phyloP scores from a whole-genome alignment of 2,329 filamentous ascomycete genomes.

The Ceratocystis eucalypticola region DNA sequence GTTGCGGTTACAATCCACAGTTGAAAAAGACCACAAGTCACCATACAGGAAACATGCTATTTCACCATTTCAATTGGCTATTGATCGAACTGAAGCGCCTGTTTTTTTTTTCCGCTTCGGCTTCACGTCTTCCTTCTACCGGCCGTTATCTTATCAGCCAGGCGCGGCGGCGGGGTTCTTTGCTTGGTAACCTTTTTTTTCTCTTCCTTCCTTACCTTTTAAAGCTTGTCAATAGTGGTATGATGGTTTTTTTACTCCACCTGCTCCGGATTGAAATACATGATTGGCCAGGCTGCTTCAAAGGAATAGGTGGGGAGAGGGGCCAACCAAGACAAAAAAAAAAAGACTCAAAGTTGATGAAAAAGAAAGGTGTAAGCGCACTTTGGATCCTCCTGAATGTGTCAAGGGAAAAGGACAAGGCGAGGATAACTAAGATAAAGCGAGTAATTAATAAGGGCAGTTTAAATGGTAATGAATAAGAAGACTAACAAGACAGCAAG shows the following conservation, averaged over 20 bases:
- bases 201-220: not conserved
- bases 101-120: not conserved
- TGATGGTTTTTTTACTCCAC: not conserved
- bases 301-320: not conserved
- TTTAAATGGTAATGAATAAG: not conserved
- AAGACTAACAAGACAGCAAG: not conserved
- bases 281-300: slow-evolving; percentile 11
- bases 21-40: too few species aligned
- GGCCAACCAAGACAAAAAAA: not conserved
- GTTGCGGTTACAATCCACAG: too few species aligned
- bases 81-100: too few species aligned
- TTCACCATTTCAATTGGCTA: not conserved
- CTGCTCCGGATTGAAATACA: too few species aligned
- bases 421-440: not conserved
- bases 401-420: not conserved
- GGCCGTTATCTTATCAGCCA: slow-evolving; percentile 15
- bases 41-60: too few species aligned
- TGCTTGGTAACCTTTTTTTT: not conserved
- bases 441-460: not conserved
- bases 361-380: slow-evolving; percentile 19
- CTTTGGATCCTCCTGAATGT: slow-evolving; percentile 6
- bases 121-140: not conserved
- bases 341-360: not conserved
- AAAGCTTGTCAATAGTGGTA: not conserved
- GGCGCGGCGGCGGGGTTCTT: slow-evolving; percentile 8